These are phyloP conservation scores for Wickerhamomyces pijperi DNA, from an alignment of 805 yeast genomes.

Conservation along the genomic window DNA sequence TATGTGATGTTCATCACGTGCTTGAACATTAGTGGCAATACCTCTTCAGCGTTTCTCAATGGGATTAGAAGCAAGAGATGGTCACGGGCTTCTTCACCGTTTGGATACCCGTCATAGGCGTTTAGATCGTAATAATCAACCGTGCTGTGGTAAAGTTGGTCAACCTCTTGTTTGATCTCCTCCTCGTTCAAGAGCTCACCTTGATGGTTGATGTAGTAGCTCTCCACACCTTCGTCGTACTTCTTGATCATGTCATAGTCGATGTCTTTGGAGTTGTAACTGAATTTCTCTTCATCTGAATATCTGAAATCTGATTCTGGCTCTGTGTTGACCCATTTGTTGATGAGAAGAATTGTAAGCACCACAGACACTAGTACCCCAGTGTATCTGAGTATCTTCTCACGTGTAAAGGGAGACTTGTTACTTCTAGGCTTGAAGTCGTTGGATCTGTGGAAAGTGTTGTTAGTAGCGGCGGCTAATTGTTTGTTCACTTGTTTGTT, in stretches of 20 bases:
- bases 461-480: constrained; percentile 1
- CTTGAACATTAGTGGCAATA: constrained; percentile 72
- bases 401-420: background rate
- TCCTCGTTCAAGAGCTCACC: constrained; percentile 19
- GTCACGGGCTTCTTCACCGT: constrained; percentile 44
- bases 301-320: background rate
- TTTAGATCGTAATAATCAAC: constrained; percentile 55
- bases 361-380: background rate
- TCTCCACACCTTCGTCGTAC: constrained; percentile 27
- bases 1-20: constrained; percentile 81
- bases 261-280: constrained; percentile 21
- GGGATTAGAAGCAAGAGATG: constrained; percentile 65
- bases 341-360: background rate
- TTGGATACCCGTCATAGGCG: constrained; percentile 40
- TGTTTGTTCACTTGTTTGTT: background rate
- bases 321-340: background rate
- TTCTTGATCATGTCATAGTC: constrained; percentile 22
- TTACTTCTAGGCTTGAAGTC: constrained; percentile 17
- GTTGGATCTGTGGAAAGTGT: constrained; percentile 16
- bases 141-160: constrained; percentile 30
- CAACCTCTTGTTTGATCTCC: constrained; percentile 19
- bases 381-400: background rate
- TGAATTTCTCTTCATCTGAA: constrained; percentile 7
- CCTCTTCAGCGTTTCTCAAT: constrained; percentile 65
- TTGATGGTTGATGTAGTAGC: constrained; percentile 23